Percentiles rank a stretch among this genome's conserved stretches.
Evolutionary conservation across 768 basidiomycete species (phyloP).

Genomic region (Tephrocybe sp.): DNA sequence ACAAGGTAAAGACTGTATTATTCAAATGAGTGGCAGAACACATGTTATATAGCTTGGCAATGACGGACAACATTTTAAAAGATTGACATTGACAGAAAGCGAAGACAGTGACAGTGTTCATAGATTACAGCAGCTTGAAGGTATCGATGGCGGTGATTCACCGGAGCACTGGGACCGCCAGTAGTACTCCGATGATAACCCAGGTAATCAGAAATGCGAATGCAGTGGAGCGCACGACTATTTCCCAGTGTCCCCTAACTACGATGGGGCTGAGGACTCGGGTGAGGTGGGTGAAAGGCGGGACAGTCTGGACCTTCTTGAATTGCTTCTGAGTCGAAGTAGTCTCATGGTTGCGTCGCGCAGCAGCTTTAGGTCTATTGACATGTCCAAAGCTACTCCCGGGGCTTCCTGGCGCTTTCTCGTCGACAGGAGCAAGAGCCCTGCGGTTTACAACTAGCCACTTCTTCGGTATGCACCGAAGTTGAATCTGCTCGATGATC

Average conservation of each 20-base stretch:
- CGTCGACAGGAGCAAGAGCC: background rate
- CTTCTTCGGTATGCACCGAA: slow-evolving; percentile 37
- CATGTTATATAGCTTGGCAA: background rate
- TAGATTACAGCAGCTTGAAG: background rate
- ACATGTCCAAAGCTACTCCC: slow-evolving; percentile 18
- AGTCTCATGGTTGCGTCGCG: slow-evolving; percentile 11
- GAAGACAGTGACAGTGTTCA: background rate
- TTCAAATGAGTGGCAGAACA: slow-evolving; percentile 8
- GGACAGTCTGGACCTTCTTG: slow-evolving; percentile 51
- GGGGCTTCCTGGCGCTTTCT: slow-evolving; percentile 9
- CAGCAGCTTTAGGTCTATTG: slow-evolving; percentile 2
- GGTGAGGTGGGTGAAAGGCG: slow-evolving; percentile 74
- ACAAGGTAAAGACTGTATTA: slow-evolving; percentile 3
- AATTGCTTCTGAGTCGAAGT: slow-evolving; percentile 30
- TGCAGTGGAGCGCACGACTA: slow-evolving; percentile 59
- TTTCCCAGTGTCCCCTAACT: slow-evolving; percentile 82
- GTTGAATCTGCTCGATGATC: slow-evolving; percentile 41
- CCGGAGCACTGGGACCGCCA: slow-evolving; percentile 27
- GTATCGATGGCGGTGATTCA: background rate
- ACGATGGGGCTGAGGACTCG: slow-evolving; percentile 67
- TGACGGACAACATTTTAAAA: too few species aligned
- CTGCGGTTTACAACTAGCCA: slow-evolving; percentile 26
- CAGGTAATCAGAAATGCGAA: slow-evolving; percentile 46
- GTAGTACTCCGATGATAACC: slow-evolving; percentile 35
- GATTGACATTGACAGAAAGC: too few species aligned